These are phyloP conservation scores for Nigrograna mackinnonii DNA, from an alignment of 2,329 filamentous ascomycete genomes.

Conservation along the genomic window DNA sequence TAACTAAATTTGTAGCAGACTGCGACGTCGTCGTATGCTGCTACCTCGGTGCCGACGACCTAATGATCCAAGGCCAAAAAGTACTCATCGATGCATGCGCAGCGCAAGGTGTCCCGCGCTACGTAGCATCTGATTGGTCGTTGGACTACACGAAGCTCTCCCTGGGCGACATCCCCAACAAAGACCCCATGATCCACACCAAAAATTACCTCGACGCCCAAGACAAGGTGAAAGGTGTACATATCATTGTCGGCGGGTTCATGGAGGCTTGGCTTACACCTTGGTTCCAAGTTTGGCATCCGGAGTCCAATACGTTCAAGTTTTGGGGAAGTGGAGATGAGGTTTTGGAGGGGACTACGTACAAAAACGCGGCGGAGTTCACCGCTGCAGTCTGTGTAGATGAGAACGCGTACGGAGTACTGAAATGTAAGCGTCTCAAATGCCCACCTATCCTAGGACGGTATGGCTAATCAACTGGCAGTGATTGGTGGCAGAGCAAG, in stretches of 20 bases:
- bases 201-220: slow-evolving; percentile 44
- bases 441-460: no score
- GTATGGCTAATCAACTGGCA: slow-evolving; percentile 20
- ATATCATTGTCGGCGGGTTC: slow-evolving; percentile 46
- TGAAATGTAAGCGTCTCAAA: slow-evolving; percentile 24
- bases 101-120: slow-evolving; percentile 37
- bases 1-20: slow-evolving; percentile 29
- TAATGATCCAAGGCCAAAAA: slow-evolving; percentile 50
- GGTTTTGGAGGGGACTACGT: slow-evolving; percentile 42
- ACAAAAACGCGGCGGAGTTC: slow-evolving; percentile 42
- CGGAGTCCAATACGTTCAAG: slow-evolving; percentile 21
- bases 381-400: slow-evolving; percentile 36
- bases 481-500: slow-evolving; percentile 38
- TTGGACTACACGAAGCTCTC: slow-evolving; percentile 47
- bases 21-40: slow-evolving; percentile 45
- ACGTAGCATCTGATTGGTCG: slow-evolving; percentile 46
- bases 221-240: slow-evolving; percentile 41
- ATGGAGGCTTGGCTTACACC: slow-evolving; percentile 37
- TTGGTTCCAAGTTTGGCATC: slow-evolving; percentile 26
- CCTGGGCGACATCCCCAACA: slow-evolving; percentile 39
- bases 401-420: slow-evolving; percentile 16
- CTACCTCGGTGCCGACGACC: slow-evolving; percentile 42
- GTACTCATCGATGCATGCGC: slow-evolving; percentile 46
- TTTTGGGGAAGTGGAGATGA: slow-evolving; percentile 45
- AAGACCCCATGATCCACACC: slow-evolving; percentile 47